phyloP scores from a whole-genome alignment of 1,139 yeast species.

The Saccharomyces pastorianus region DNA sequence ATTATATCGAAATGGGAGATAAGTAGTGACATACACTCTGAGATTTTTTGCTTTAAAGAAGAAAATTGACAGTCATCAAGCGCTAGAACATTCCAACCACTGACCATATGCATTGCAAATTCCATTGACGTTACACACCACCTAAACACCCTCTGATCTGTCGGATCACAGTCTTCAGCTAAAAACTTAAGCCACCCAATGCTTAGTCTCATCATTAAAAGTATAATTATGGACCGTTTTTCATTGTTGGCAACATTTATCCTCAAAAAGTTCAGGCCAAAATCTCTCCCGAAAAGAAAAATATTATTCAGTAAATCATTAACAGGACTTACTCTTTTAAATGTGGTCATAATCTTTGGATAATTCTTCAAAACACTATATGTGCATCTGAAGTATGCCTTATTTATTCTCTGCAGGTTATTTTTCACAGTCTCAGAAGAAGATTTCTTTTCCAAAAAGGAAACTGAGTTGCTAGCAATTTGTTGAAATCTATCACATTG shows the following conservation, averaged over 20 bases:
- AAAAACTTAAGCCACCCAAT: slow-evolving; percentile 89
- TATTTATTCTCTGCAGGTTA: slow-evolving; percentile 61
- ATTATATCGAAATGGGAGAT: slow-evolving; percentile 95
- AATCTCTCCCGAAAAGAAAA: slow-evolving; percentile 76
- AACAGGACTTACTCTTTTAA: slow-evolving; percentile 46
- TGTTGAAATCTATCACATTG: slow-evolving; percentile 42
- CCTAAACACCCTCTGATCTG: slow-evolving; percentile 82
- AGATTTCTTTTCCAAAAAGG: slow-evolving; percentile 53
- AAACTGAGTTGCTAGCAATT: slow-evolving; percentile 47
- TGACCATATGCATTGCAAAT: slow-evolving; percentile 91
- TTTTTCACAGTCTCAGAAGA: slow-evolving; percentile 68
- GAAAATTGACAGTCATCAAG: slow-evolving; percentile 71
- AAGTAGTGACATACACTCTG: slow-evolving; percentile 87
- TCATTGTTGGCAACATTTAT: slow-evolving; percentile 48
- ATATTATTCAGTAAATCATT: slow-evolving; percentile 73
- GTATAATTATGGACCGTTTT: slow-evolving; percentile 60
- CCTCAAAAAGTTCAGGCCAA: slow-evolving; percentile 65
- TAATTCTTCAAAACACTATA: slow-evolving; percentile 61
- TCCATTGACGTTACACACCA: slow-evolving; percentile 96
- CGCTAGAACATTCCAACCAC: slow-evolving; percentile 81
- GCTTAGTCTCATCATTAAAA: slow-evolving; percentile 65
- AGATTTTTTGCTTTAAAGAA: slow-evolving; percentile 69
- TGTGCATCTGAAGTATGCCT: slow-evolving; percentile 62
- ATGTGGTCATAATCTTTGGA: slow-evolving; percentile 42
- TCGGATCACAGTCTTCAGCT: slow-evolving; percentile 90